A percentile compares a stretch with the other conserved stretches of the same genome.
Conservation (phyloP, 805 yeast species). For the Danielozyma ontarioensis region DNA sequence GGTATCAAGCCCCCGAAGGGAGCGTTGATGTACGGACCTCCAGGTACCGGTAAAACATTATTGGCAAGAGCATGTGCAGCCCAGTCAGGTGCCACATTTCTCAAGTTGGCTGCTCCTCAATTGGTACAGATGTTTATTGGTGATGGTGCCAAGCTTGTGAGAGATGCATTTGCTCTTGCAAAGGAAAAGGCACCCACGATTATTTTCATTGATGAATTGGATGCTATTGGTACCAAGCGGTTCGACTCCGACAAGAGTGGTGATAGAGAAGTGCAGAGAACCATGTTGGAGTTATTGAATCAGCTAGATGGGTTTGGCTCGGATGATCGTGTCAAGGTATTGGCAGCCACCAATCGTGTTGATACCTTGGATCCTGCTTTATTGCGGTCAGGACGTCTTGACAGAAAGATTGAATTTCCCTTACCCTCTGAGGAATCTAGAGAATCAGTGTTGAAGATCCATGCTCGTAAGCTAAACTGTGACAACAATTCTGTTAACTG, state of each 20-base stretch:
- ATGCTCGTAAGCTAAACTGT: conserved; percentile 93
- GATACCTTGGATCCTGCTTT: conserved; percentile 98
- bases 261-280: conserved; percentile 43
- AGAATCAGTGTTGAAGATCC: conserved; percentile 94
- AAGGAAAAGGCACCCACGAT: conserved; percentile 44
- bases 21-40: conserved; percentile 46
- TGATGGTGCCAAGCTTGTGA: conserved; percentile 42
- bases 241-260: conserved; percentile 43
- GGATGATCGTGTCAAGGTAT: conserved; percentile 93
- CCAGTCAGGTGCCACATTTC: conserved; percentile 41
- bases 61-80: conserved; percentile 47
- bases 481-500: conserved; percentile 85
- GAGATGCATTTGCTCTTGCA: conserved; percentile 44
- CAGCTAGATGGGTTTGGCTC: conserved; percentile 90
- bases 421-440: conserved; percentile 96
- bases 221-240: conserved; percentile 43
- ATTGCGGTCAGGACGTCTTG: conserved; percentile 94
- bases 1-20: conserved; percentile 73
- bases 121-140: conserved; percentile 45
- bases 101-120: conserved; percentile 42
- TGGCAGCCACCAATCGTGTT: conserved; percentile 97
- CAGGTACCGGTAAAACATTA: conserved; percentile 44
- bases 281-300: conserved; percentile 45
- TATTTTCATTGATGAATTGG: conserved; percentile 43
- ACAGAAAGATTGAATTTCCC: conserved; percentile 97